phyloP scores from a whole-genome alignment of 2,329 filamentous ascomycete species.

The Penicillium oxalicum region DNA sequence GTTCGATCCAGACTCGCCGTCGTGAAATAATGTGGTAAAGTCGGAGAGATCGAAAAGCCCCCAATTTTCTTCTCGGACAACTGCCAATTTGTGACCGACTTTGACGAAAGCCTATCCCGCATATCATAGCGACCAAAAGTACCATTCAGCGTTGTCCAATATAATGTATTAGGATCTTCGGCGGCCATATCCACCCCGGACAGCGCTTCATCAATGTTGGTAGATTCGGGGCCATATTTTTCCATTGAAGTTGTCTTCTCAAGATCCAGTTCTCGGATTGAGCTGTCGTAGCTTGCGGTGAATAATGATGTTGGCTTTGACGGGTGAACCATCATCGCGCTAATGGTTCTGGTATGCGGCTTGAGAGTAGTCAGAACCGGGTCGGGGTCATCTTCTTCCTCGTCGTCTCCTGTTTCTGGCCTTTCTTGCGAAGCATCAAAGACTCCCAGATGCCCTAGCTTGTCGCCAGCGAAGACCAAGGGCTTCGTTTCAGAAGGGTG shows the following conservation, averaged over 20 bases:
- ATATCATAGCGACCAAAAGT: constrained; percentile 75
- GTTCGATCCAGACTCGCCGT: constrained; percentile 87
- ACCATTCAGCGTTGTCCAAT: constrained; percentile 83
- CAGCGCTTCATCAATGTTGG: constrained; percentile 67
- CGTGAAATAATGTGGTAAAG: constrained; percentile 73
- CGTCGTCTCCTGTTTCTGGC: constrained; percentile 53
- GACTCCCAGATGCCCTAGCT: constrained; percentile 82
- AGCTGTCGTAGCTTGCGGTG: constrained; percentile 87
- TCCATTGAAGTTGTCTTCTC: constrained; percentile 73
- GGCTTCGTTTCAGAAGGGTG: constrained; percentile 83
- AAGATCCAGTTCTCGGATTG: constrained; percentile 80
- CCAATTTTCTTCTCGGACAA: constrained; percentile 92
- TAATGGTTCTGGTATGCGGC: constrained; percentile 81
- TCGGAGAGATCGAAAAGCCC: constrained; percentile 78
- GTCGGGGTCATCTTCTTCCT: constrained; percentile 58
- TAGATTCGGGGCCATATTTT: constrained; percentile 68
- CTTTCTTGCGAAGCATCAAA: constrained; percentile 63
- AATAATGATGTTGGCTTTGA: constrained; percentile 69
- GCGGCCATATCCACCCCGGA: constrained; percentile 76
- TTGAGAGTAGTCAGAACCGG: constrained; percentile 87
- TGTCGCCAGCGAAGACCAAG: constrained; percentile 88
- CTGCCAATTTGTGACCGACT: constrained; percentile 61
- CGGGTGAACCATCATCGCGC: constrained; percentile 71
- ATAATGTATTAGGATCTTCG: constrained; percentile 64
- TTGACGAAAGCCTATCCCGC: constrained; percentile 49